A percentile compares a stretch with the other conserved stretches of the same genome.
phyloP scores from a whole-genome alignment of 805 yeast genomes.

The Hanseniaspora clermontiae region DNA sequence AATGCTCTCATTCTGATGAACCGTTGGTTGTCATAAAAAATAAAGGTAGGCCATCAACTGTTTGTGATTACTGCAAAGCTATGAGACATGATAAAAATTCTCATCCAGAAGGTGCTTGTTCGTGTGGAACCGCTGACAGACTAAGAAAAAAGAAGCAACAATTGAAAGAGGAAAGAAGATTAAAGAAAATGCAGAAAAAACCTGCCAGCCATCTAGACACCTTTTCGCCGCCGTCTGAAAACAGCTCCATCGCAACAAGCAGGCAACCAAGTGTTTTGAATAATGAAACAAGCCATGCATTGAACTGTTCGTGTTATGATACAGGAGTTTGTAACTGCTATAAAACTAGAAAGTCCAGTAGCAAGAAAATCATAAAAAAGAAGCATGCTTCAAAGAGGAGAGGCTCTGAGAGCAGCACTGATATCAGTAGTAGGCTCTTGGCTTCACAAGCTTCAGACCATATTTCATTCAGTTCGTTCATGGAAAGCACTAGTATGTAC shows the following conservation, averaged over 20 bases:
- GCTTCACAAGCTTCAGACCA: slow-evolving; percentile 7
- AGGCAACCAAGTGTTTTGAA: neutral
- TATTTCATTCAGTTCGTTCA: neutral
- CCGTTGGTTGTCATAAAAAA: slow-evolving; percentile 89
- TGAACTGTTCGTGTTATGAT: slow-evolving; percentile 22
- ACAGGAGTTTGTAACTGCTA: slow-evolving; percentile 24
- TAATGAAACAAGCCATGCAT: neutral
- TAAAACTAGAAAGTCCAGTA: slow-evolving; percentile 1
- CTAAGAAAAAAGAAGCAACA: slow-evolving; percentile 25
- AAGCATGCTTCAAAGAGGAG: neutral
- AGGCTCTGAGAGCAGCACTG: slow-evolving; percentile 3
- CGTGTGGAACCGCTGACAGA: slow-evolving; percentile 42
- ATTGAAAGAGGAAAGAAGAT: slow-evolving; percentile 19
- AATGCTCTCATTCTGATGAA: slow-evolving; percentile 85
- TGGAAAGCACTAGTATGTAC: slow-evolving; percentile 3
- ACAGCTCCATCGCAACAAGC: neutral
- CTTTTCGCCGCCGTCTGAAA: neutral
- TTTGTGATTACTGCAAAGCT: slow-evolving; percentile 75
- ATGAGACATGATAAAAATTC: slow-evolving; percentile 53
- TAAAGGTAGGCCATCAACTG: slow-evolving; percentile 90
- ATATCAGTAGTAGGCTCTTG: neutral
- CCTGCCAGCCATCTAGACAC: slow-evolving; percentile 17
- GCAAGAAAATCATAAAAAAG: neutral
- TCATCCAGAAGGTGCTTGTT: slow-evolving; percentile 49
- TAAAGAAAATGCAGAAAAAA: slow-evolving; percentile 23